Evolutionary conservation across 208 protist species (phyloP).

Genomic region (Novymonas esmeraldas): DNA sequence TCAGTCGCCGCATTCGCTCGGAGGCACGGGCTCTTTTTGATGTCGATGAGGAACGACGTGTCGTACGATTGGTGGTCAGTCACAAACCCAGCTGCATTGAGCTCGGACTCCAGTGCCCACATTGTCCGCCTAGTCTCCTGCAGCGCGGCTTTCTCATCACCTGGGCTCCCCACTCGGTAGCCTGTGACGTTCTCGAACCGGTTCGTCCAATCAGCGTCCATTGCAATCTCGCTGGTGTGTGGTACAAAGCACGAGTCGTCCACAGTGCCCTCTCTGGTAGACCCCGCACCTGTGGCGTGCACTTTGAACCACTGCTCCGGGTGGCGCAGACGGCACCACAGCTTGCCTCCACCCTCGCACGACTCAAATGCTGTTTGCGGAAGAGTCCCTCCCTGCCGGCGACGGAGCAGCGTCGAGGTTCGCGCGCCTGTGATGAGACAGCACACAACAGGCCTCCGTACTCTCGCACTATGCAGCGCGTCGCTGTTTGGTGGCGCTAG

Average conservation of each 20-base stretch:
- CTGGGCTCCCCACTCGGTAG: background rate
- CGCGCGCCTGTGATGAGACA: slow-evolving; percentile 44
- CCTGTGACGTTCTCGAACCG: slow-evolving; percentile 27
- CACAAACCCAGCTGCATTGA: slow-evolving; percentile 31
- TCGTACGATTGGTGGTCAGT: slow-evolving; percentile 25
- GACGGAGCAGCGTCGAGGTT: slow-evolving; percentile 26
- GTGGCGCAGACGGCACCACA: slow-evolving; percentile 28
- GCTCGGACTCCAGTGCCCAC: slow-evolving; percentile 19
- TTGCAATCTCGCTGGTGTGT: background rate
- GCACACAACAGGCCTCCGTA: slow-evolving; percentile 14
- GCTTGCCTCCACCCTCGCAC: slow-evolving; percentile 39
- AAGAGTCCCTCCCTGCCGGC: slow-evolving; percentile 26
- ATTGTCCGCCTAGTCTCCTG: slow-evolving; percentile 8
- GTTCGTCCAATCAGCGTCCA: slow-evolving; percentile 24
- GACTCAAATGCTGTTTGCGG: slow-evolving; percentile 27
- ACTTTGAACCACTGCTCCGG: slow-evolving; percentile 9
- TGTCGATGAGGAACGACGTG: slow-evolving; percentile 47
- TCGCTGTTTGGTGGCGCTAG: background rate
- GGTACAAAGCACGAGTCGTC: slow-evolving; percentile 11
- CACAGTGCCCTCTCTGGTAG: background rate
- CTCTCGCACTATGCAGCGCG: too few species aligned
- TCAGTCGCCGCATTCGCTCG: background rate
- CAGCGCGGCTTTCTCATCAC: background rate
- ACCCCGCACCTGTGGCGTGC: background rate
- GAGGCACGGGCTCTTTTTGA: slow-evolving; percentile 29